Evolutionary conservation across 1,284 basidiomycete species (phyloP), one percentile per base, ranked within the genome.

Genomic region (Marasmius oreades): DNA sequence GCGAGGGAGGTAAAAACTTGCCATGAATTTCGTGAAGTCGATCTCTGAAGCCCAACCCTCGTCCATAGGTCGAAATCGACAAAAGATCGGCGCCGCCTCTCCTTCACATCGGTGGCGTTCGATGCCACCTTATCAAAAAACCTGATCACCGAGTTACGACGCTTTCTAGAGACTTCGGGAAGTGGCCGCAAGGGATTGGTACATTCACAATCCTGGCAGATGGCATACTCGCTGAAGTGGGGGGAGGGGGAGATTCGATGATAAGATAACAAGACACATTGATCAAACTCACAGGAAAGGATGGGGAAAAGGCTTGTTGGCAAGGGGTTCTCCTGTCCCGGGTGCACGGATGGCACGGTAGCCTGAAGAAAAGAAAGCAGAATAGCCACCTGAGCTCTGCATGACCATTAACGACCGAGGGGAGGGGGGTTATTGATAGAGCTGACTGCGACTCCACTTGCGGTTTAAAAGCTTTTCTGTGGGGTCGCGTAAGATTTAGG

Each of bases 91-190:
- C 20, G 39, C 14, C 39, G 16, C 20, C 39, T 42, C 39, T 42
- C 39, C 20, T 20, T 42, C n/a, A 16, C 39, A 42, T 42, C 64
- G 26, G 60, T 53, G 28, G 59, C 56, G 6, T 53, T 51, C 34
- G 63, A 53, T 2, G 58, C 56, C 51, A 66, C 66, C 51, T 69
- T 68, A 31, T 71, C 69, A 39, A 73, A 67, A 43, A 72, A 64
- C 6, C 66, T 57, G 52, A 73, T 56, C 8, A 72, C 69, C 14
- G 69, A 70, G 26, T 48, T 56, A 51, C 51, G 58, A 50, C 36
- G 53, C 52, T 60, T 59, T 36, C 58, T 51, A n/a, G 43, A 56
- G 8, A 52, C 53, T 53, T 39, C 57, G 42, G 55, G 36, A 52
- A 55, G 59, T n/a, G 58, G 24, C 12, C 45, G 37, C 20, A 26